Conservation (phyloP, 129 eudicot species). For the Scalesia atractyloides region DNA sequence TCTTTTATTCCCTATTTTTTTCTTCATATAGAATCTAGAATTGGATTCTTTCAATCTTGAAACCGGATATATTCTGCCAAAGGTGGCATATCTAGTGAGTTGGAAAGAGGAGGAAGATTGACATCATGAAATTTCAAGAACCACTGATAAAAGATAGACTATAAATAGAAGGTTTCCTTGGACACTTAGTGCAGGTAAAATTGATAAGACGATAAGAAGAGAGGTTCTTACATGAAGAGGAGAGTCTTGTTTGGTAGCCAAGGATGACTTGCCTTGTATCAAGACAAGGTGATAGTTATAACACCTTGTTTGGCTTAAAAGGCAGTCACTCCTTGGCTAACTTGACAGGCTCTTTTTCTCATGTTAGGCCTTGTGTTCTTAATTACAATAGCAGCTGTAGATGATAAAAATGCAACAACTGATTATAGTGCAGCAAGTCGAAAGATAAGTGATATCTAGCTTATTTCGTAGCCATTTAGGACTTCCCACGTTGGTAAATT, state of each 20-base stretch:
- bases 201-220: not conserved
- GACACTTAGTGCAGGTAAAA: not conserved
- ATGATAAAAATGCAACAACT: no score
- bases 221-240: constrained; percentile 29
- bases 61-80: constrained; percentile 20
- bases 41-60: constrained; percentile 20
- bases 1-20: not conserved
- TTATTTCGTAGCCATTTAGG: no score
- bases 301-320: constrained; percentile 11
- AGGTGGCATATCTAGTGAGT: not conserved
- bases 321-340: constrained; percentile 37
- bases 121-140: not conserved
- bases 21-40: constrained; percentile 11
- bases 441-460: not conserved
- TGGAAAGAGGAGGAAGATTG: no score
- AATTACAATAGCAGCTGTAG: no score
- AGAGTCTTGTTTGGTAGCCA: constrained; percentile 38
- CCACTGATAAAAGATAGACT: not conserved
- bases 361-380: constrained; percentile 29
- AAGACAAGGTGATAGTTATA: constrained; percentile 11
- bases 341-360: constrained; percentile 33
- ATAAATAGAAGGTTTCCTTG: constrained; percentile 14
- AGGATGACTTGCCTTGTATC: constrained; percentile 36
- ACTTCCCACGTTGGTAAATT: not conserved
- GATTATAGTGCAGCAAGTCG: not conserved